These are phyloP conservation scores for Corymbia calophylla DNA, from an alignment of 441 rosid genomes.

Conservation along the genomic window DNA sequence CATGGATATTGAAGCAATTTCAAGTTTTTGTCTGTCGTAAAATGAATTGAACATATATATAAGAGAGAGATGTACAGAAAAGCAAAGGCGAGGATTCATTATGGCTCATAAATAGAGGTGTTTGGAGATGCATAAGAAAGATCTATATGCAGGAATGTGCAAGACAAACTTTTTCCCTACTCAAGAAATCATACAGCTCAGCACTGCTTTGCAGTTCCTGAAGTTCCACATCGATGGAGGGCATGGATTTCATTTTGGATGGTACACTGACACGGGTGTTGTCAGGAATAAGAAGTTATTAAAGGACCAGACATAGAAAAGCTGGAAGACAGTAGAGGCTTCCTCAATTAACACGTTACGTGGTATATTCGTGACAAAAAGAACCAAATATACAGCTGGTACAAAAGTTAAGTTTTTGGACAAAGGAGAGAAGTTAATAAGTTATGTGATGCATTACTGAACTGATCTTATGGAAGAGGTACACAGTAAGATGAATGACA, in stretches of 20 bases:
- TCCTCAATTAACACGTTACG: background rate
- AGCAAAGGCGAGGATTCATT: background rate
- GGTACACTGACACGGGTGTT: background rate
- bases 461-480: background rate
- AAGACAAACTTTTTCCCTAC: background rate
- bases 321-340: background rate
- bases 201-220: background rate
- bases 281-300: background rate
- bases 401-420: background rate
- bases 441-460: background rate
- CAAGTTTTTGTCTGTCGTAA: background rate
- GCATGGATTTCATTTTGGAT: background rate
- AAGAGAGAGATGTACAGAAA: background rate
- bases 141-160: background rate
- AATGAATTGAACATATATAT: background rate
- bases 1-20: background rate
- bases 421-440: background rate
- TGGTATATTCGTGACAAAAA: too few relatives aligned
- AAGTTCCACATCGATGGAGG: background rate
- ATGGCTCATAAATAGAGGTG: background rate
- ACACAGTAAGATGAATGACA: background rate
- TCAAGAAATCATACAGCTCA: background rate
- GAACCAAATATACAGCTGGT: too few relatives aligned
- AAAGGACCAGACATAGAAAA: background rate
- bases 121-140: background rate